phyloP scores from a whole-genome alignment of 768 basidiomycete species.

The Imleria badia region DNA sequence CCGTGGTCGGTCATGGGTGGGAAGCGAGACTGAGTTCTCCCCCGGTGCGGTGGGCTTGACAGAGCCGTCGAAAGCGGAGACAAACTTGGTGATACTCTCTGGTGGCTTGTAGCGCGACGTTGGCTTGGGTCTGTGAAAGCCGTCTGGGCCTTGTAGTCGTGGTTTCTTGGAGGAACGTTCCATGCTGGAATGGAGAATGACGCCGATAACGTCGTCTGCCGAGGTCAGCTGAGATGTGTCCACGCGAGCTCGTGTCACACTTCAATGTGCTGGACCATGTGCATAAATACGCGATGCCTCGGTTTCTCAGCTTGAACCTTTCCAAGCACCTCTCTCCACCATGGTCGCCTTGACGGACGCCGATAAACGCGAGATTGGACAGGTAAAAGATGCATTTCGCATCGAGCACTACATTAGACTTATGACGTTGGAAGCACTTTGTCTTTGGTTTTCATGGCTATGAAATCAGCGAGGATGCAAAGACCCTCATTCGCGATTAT shows the following conservation, averaged over 20 bases:
- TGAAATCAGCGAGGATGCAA: slow-evolving; percentile 49
- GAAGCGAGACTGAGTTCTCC: slow-evolving; percentile 4
- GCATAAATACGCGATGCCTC: background rate
- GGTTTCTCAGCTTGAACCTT: background rate
- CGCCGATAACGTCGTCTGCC: too few species aligned
- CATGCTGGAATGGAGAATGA: background rate
- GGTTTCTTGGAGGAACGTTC: slow-evolving; percentile 15
- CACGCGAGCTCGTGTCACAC: too few species aligned
- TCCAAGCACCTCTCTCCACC: background rate
- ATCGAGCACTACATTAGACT: background rate
- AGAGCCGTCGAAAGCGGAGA: slow-evolving; percentile 26
- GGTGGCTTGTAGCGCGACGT: slow-evolving; percentile 25
- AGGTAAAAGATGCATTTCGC: slow-evolving; percentile 28
- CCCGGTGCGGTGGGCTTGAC: background rate
- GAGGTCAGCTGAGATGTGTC: too few species aligned
- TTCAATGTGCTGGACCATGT: too few species aligned
- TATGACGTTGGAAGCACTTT: slow-evolving; percentile 52
- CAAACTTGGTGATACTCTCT: slow-evolving; percentile 26
- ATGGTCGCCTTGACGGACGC: slow-evolving; percentile 35
- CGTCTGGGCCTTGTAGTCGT: slow-evolving; percentile 27
- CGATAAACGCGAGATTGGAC: slow-evolving; percentile 46
- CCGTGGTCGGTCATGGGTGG: slow-evolving; percentile 14
- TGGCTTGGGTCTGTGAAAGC: slow-evolving; percentile 26
- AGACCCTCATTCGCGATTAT: slow-evolving; percentile 58
- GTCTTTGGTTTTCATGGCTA: slow-evolving; percentile 69